Evolutionary conservation across 768 basidiomycete species (phyloP).

Genomic region (Suillus luteus): DNA sequence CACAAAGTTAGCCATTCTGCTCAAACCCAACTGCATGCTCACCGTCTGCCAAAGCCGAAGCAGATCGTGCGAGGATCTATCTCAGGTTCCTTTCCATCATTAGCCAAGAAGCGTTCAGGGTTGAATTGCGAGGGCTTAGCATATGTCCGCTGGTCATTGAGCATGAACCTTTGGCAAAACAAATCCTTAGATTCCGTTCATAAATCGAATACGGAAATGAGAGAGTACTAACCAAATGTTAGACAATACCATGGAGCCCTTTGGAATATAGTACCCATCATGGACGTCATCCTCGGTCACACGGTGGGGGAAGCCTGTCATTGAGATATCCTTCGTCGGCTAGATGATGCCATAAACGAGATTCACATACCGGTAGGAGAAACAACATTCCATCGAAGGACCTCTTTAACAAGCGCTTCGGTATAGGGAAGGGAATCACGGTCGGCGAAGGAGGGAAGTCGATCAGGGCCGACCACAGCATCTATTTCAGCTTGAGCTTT

Average conservation of each 20-base stretch:
- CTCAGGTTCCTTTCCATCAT: neutral
- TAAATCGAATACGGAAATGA: neutral
- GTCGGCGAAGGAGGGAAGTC: neutral
- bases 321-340: neutral
- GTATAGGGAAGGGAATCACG: neutral
- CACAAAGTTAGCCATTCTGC: neutral
- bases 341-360: neutral
- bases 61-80: slow-evolving; percentile 37
- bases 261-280: neutral
- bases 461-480: neutral
- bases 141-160: slow-evolving; percentile 43
- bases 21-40: neutral
- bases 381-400: neutral
- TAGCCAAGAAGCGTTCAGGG: neutral
- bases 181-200: neutral
- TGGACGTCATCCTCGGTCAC: neutral
- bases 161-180: slow-evolving; percentile 28
- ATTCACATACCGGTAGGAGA: neutral
- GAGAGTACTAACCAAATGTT: neutral
- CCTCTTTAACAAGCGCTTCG: neutral
- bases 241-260: neutral
- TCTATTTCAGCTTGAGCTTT: slow-evolving; percentile 2
- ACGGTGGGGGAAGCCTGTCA: neutral
- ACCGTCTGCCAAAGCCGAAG: slow-evolving; percentile 49
- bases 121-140: slow-evolving; percentile 51